Conservation (phyloP, 2,329 filamentous ascomycete genomes). For the Oidium heveae region DNA sequence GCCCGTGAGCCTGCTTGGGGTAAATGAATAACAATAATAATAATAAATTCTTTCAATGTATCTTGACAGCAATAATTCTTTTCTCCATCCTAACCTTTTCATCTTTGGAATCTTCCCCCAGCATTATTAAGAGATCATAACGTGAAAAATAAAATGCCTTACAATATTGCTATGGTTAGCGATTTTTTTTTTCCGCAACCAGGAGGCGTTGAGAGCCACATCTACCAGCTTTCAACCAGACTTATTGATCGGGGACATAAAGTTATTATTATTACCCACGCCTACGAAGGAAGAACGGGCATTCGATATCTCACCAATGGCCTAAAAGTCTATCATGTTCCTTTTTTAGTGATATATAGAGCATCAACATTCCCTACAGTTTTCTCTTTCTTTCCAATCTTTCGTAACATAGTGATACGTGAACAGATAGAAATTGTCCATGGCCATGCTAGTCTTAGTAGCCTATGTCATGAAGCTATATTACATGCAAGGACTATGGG, state of each 20-base stretch:
- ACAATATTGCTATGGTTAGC: constrained; percentile 75
- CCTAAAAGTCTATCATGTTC: constrained; percentile 93
- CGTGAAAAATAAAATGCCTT: constrained; percentile 16
- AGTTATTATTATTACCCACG: constrained; percentile 91
- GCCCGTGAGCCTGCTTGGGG: background rate
- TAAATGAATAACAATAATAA: no score
- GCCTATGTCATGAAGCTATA: constrained; percentile 81
- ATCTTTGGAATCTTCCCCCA: no score
- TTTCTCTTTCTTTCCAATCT: constrained; percentile 96
- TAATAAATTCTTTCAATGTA: background rate
- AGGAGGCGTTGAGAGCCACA: constrained; percentile 89
- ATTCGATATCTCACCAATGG: constrained; percentile 92
- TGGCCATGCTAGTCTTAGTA: constrained; percentile 85
- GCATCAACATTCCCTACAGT: constrained; percentile 85
- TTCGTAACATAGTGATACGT: constrained; percentile 82
- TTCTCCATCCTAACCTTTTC: no score
- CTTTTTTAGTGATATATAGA: constrained; percentile 87
- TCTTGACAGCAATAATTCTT: background rate
- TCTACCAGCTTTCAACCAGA: constrained; percentile 92
- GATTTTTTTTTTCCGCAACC: constrained; percentile 99
- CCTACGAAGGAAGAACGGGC: constrained; percentile 73
- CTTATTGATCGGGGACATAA: constrained; percentile 94
- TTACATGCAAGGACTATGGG: constrained; percentile 93
- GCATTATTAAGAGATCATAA: no score
- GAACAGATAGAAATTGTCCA: constrained; percentile 95